Percentiles rank a stretch among this genome's conserved stretches.
Conservation (phyloP, 768 basidiomycete species). For the Leccinum rimulosum region DNA sequence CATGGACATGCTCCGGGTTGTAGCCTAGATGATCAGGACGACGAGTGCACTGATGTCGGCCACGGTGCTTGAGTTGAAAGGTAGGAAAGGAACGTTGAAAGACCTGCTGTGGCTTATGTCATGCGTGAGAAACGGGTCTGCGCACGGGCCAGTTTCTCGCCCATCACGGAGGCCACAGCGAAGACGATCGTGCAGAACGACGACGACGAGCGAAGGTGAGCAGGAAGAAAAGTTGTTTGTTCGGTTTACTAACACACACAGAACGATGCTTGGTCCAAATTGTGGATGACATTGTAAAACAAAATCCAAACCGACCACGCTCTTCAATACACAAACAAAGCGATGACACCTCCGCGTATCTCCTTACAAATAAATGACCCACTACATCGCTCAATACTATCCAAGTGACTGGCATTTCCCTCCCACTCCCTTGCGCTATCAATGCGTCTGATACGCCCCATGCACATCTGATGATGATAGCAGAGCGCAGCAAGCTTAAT, state of each 20-base stretch:
- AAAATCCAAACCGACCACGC: conserved; percentile 48
- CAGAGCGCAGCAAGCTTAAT: background rate
- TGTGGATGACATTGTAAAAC: conserved; percentile 74
- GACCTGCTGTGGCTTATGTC: conserved; percentile 57
- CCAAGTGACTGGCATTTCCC: background rate
- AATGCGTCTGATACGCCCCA: background rate
- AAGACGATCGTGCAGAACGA: conserved; percentile 27
- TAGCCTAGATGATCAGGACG: conserved; percentile 11
- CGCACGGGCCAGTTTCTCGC: conserved; percentile 55
- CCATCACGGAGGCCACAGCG: conserved; percentile 25
- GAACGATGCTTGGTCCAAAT: conserved; percentile 63
- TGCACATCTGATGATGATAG: background rate
- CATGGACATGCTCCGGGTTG: conserved; percentile 33
- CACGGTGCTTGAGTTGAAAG: conserved; percentile 25
- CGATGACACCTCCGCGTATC: background rate
- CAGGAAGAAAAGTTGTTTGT: conserved; percentile 40
- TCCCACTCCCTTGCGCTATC: background rate
- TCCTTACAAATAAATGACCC: background rate
- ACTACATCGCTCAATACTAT: background rate
- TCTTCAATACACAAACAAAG: conserved; percentile 42
- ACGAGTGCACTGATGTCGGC: conserved; percentile 14
- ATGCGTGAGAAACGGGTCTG: conserved; percentile 39
- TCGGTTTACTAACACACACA: conserved; percentile 60
- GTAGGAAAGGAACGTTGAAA: conserved; percentile 31
- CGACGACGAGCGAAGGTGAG: conserved; percentile 31